These are phyloP conservation scores for Dactylellina sp. DNA, from an alignment of 2,329 filamentous ascomycete genomes.

Conservation along the genomic window DNA sequence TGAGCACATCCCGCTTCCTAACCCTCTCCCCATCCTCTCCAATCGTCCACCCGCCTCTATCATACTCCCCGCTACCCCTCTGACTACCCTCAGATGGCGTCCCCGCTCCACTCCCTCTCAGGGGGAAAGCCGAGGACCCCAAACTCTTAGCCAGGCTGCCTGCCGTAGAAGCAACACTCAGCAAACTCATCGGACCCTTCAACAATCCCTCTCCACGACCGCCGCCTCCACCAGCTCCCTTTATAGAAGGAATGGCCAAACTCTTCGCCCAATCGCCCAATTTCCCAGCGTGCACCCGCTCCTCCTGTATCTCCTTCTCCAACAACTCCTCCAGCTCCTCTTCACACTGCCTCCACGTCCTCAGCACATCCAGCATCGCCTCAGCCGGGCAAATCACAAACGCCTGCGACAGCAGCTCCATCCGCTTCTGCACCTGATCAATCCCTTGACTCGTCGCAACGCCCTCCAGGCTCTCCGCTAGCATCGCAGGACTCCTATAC, in stretches of 20 bases:
- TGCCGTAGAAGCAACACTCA: slow-evolving; percentile 68
- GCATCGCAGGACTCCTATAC: slow-evolving; percentile 73
- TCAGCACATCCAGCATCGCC: slow-evolving; percentile 79
- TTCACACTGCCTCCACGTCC: slow-evolving; percentile 80
- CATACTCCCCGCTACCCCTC: slow-evolving; percentile 58
- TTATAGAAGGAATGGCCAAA: slow-evolving; percentile 58
- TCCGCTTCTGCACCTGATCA: slow-evolving; percentile 80
- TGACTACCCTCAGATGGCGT: slow-evolving; percentile 64
- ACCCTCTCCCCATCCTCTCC: slow-evolving; percentile 64
- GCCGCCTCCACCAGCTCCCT: slow-evolving; percentile 63
- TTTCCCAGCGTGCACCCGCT: slow-evolving; percentile 76
- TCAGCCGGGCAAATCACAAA: slow-evolving; percentile 77
- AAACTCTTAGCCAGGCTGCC: slow-evolving; percentile 65
- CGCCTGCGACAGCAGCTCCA: slow-evolving; percentile 81
- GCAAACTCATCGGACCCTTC: slow-evolving; percentile 68
- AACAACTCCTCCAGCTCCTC: slow-evolving; percentile 78
- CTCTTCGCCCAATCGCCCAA: slow-evolving; percentile 68
- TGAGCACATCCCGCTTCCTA: slow-evolving; percentile 78
- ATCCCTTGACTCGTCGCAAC: slow-evolving; percentile 63
- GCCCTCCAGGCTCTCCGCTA: slow-evolving; percentile 69
- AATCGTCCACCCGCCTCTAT: slow-evolving; percentile 57
- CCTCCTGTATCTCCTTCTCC: slow-evolving; percentile 74
- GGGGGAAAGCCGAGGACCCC: slow-evolving; percentile 66
- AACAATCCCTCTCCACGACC: slow-evolving; percentile 61
- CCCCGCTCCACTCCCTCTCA: slow-evolving; percentile 62